Percentiles rank a stretch among this genome's conserved stretches.
These are phyloP conservation scores for Astragalus membranaceus DNA, from an alignment of 306 rosid species.

Conservation along the genomic window DNA sequence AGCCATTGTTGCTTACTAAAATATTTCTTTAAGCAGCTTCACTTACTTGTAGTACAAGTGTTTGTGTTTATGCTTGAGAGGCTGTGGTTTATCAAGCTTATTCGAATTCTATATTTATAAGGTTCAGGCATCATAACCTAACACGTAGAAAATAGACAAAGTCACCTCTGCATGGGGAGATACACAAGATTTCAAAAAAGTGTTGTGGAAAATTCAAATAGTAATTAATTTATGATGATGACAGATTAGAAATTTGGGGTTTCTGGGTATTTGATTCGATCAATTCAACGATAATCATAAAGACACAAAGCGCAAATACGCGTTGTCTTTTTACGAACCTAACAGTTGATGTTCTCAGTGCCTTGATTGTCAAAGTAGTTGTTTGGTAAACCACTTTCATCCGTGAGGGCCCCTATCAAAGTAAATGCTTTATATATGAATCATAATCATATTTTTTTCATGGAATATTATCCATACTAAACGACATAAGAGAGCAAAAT, in stretches of 20 bases:
- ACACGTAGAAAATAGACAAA: conserved; percentile 33
- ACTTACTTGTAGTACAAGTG: background rate
- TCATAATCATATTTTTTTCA: no score
- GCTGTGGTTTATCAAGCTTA: background rate
- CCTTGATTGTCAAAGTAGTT: conserved; percentile 25
- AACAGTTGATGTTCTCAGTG: background rate
- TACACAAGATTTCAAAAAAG: background rate
- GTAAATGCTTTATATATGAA: no score
- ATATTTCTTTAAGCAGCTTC: background rate
- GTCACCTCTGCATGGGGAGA: conserved; percentile 17
- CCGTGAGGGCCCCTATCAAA: background rate
- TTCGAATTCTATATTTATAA: conserved; percentile 28
- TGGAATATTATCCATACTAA: background rate
- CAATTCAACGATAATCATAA: conserved; percentile 5
- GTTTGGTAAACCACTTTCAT: conserved; percentile 15
- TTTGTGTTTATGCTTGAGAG: background rate
- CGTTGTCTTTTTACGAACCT: background rate
- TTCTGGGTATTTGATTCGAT: conserved; percentile 9
- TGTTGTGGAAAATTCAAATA: background rate
- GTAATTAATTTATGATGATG: background rate
- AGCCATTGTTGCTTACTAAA: conserved; percentile 17
- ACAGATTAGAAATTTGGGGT: background rate
- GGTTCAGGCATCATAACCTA: conserved; percentile 50
- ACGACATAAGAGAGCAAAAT: background rate
- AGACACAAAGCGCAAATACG: background rate